phyloP scores from a whole-genome alignment of 306 rosid species.

The Cicer chorassanicum region DNA sequence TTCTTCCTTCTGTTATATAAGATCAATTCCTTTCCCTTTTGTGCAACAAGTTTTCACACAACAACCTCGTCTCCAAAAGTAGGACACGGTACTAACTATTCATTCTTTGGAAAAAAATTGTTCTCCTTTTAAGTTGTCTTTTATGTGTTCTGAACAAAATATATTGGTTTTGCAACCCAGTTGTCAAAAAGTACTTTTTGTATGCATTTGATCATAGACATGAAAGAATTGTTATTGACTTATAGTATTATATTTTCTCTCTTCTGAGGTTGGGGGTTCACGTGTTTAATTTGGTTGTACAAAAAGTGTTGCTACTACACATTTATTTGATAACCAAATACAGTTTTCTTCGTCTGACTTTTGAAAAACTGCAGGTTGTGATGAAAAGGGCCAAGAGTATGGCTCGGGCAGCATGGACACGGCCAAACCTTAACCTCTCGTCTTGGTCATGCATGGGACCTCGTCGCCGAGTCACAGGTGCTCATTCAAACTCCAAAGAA shows the following conservation, averaged over 20 bases:
- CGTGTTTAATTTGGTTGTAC: slow-evolving; percentile 5
- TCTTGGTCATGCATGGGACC: slow-evolving; percentile 97
- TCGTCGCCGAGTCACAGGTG: slow-evolving; percentile 61
- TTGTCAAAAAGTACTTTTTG: slow-evolving; percentile 5
- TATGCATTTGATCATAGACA: background rate
- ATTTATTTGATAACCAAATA: slow-evolving; percentile 25
- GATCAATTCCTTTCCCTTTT: background rate
- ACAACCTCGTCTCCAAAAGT: slow-evolving; percentile 12
- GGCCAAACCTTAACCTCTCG: slow-evolving; percentile 69
- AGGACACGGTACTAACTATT: background rate
- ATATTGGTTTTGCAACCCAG: slow-evolving; percentile 23
- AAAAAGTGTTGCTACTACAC: background rate
- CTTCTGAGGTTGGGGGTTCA: slow-evolving; percentile 9
- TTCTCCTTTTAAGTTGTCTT: background rate
- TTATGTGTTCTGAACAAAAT: slow-evolving; percentile 11
- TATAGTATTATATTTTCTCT: slow-evolving; percentile 6
- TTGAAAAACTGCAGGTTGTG: slow-evolving; percentile 67
- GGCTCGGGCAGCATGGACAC: slow-evolving; percentile 98
- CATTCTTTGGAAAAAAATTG: background rate
- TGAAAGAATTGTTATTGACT: slow-evolving; percentile 6
- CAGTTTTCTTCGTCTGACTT: slow-evolving; percentile 27
- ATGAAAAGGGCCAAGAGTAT: slow-evolving; percentile 93
- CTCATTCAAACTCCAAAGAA: slow-evolving; percentile 52
- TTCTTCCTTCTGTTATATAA: slow-evolving; percentile 27
- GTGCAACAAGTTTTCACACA: slow-evolving; percentile 13